phyloP scores from a whole-genome alignment of 495 filamentous ascomycete species.

The Viridothelium virens region DNA sequence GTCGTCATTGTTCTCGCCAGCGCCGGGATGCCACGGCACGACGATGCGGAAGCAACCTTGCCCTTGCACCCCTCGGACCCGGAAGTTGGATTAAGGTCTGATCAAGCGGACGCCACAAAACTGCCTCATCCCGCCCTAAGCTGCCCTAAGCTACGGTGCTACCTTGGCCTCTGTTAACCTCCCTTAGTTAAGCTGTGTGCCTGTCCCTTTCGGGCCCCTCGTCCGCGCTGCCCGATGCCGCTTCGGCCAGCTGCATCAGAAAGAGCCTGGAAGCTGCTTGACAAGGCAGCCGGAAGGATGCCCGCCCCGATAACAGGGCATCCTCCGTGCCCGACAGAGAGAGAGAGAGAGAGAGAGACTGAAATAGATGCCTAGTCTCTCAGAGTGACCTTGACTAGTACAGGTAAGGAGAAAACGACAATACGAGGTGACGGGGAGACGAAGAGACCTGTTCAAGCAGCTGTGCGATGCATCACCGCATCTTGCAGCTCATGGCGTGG shows the following conservation, averaged over 20 bases:
- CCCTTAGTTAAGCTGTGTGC: too few species aligned
- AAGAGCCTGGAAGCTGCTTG: not conserved
- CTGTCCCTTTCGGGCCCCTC: not conserved
- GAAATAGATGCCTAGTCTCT: not conserved
- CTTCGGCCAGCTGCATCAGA: not conserved
- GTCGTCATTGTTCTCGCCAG: conserved; percentile 1
- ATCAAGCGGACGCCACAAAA: not conserved
- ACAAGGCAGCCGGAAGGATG: not conserved
- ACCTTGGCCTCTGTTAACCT: too few species aligned
- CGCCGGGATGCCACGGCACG: not conserved
- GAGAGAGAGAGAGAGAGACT: not conserved
- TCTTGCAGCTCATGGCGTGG: not conserved
- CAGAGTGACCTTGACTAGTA: too few species aligned
- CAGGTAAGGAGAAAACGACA: too few species aligned
- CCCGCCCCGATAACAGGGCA: not conserved
- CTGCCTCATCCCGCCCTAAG: too few species aligned
- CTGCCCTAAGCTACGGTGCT: too few species aligned
- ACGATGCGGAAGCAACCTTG: not conserved
- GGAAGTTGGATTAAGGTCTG: conserved; percentile 12
- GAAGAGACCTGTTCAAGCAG: not conserved
- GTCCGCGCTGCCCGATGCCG: not conserved
- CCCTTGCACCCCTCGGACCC: not conserved
- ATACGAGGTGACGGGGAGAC: not conserved
- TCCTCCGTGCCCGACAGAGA: not conserved
- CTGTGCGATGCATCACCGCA: not conserved